Evolutionary conservation across 1,139 yeast genomes (phyloP).

Genomic region (Nakaseomyces uthaithaninus): DNA sequence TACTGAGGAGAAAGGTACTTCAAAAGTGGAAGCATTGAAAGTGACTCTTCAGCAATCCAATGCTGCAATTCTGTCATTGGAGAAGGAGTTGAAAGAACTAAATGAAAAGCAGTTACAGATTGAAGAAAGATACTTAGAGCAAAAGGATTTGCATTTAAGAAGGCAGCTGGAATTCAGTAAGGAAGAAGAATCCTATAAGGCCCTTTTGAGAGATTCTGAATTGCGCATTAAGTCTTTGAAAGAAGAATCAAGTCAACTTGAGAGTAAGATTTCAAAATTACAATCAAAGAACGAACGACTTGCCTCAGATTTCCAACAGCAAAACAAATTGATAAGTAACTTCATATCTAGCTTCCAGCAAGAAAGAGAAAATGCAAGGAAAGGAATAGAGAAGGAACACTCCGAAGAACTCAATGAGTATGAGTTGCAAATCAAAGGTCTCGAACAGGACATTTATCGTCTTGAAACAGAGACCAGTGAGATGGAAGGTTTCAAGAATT

Average conservation of each 20-base stretch:
- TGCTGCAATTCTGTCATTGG: constrained; percentile 34
- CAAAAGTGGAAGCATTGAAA: constrained; percentile 38
- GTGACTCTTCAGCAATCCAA: constrained; percentile 38
- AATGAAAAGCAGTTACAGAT: constrained; percentile 34
- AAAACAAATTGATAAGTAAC: constrained; percentile 29
- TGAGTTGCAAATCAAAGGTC: constrained; percentile 27
- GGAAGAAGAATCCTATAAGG: constrained; percentile 30
- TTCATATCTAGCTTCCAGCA: constrained; percentile 23
- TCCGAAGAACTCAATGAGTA: constrained; percentile 24
- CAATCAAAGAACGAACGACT: constrained; percentile 30
- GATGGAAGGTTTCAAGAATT: background rate
- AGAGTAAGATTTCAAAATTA: constrained; percentile 34
- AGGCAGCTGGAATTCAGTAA: constrained; percentile 34
- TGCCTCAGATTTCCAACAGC: constrained; percentile 31
- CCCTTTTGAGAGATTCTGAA: constrained; percentile 19
- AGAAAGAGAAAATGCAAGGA: constrained; percentile 27
- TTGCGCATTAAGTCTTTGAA: constrained; percentile 21
- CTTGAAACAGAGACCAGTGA: constrained; percentile 15
- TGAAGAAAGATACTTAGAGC: constrained; percentile 36
- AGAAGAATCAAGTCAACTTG: constrained; percentile 32
- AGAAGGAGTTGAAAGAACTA: constrained; percentile 32
- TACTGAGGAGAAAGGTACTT: constrained; percentile 41
- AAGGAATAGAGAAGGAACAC: constrained; percentile 27
- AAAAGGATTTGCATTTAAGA: constrained; percentile 34
- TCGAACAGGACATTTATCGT: constrained; percentile 31